Evolutionary conservation across 106 monocot species (phyloP).

Genomic region (Dendrobium officinale): DNA sequence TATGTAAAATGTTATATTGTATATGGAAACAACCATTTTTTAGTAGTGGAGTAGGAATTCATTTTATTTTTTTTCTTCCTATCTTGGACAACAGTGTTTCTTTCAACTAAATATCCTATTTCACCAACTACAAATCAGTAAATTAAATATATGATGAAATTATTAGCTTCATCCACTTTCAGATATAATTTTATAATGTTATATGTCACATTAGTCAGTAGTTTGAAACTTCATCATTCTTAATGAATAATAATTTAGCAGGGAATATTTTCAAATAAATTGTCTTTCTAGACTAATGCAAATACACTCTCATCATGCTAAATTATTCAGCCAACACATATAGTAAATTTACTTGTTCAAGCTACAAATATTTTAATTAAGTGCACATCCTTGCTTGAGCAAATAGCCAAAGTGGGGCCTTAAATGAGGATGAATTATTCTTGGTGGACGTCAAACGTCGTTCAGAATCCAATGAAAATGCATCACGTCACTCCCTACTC

Average conservation of each 20-base stretch:
- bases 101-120: background rate
- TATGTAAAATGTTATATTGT: too few relatives aligned
- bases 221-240: background rate
- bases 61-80: too few relatives aligned
- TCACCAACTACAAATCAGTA: background rate
- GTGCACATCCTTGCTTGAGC: background rate
- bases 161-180: background rate
- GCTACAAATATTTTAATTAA: background rate
- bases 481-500: too few relatives aligned
- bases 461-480: too few relatives aligned
- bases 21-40: too few relatives aligned
- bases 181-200: background rate
- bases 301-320: background rate
- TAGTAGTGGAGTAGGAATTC: too few relatives aligned
- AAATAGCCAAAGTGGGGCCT: background rate
- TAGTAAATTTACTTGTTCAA: background rate
- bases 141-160: background rate
- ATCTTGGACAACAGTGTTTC: too few relatives aligned
- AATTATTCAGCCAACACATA: background rate
- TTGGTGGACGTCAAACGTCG: too few relatives aligned
- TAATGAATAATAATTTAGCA: background rate
- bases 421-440: too few relatives aligned
- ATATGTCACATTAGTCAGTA: background rate
- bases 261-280: background rate
- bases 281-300: background rate